Conservation (phyloP, 768 basidiomycete genomes). For the Lactarius akahatsu region DNA sequence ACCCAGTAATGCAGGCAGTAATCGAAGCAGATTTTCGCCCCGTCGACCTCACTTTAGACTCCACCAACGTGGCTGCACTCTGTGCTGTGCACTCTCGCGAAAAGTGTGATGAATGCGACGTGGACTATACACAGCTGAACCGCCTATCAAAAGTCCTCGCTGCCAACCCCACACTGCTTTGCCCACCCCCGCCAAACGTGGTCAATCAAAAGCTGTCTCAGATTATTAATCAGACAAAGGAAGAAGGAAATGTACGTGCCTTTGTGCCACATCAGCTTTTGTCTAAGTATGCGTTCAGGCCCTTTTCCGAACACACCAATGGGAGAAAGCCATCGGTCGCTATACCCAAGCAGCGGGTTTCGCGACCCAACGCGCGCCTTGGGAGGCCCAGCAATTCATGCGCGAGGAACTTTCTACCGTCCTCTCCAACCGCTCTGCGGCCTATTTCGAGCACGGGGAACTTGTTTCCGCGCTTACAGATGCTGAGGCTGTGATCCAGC, state of each 20-base stretch:
- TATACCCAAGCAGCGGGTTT: conserved; percentile 79
- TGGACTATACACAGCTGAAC: conserved; percentile 77
- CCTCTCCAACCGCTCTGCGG: conserved; percentile 89
- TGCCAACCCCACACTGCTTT: conserved; percentile 66
- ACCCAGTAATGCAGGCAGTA: conserved; percentile 70
- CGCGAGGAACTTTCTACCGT: conserved; percentile 90
- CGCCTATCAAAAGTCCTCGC: conserved; percentile 69
- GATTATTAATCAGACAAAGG: conserved; percentile 76
- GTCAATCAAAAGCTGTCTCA: conserved; percentile 73
- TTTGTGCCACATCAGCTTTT: conserved; percentile 30
- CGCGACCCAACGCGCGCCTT: conserved; percentile 79
- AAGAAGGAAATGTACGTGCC: conserved; percentile 86
- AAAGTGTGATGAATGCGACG: conserved; percentile 68
- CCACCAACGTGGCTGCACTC: conserved; percentile 54
- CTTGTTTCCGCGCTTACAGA: conserved; percentile 78
- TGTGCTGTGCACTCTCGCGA: conserved; percentile 70
- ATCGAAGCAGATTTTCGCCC: conserved; percentile 73
- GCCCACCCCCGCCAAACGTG: conserved; percentile 79
- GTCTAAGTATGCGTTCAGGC: conserved; percentile 44
- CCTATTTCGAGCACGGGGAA: conserved; percentile 75
- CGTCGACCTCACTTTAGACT: conserved; percentile 53
- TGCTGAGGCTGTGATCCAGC: conserved; percentile 83
- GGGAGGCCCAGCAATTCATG: conserved; percentile 81
- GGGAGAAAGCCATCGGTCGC: conserved; percentile 66
- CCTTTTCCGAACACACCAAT: conserved; percentile 74